A percentile compares a stretch with the other conserved stretches of the same genome.
Conservation (phyloP, 306 rosid species). For the Coriaria nepalensis region DNA sequence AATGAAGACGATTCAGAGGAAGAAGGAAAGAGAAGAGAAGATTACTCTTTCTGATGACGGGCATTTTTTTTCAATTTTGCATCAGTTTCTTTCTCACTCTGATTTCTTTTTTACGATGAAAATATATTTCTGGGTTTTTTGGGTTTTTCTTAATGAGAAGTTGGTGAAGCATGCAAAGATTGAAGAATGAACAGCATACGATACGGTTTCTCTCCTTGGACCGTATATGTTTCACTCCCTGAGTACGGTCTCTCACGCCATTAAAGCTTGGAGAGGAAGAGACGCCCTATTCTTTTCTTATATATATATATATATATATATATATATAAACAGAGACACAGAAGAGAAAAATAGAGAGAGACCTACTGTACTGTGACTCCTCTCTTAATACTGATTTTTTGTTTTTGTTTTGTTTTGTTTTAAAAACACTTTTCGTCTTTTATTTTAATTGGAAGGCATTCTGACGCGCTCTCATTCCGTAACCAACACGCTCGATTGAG, state of each 20-base stretch:
- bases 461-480: no score
- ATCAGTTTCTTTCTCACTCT: no score
- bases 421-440: no score
- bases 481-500: no score
- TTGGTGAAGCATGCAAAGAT: constrained; percentile 59
- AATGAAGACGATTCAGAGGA: no score
- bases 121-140: constrained; percentile 5
- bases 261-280: constrained; percentile 33
- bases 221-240: constrained; percentile 14
- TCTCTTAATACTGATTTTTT: not conserved
- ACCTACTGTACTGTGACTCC: not conserved
- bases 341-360: not conserved
- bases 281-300: constrained; percentile 10
- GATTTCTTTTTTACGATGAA: not conserved
- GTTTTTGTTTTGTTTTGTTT: not conserved
- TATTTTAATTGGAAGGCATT: not conserved
- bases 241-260: constrained; percentile 31
- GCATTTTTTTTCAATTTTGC: not conserved
- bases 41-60: constrained; percentile 1
- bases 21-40: constrained; percentile 5
- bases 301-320: constrained; percentile 3
- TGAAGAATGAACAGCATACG: constrained; percentile 11
- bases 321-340: not conserved
- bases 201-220: constrained; percentile 19
- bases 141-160: constrained; percentile 13